phyloP scores from a whole-genome alignment of 495 filamentous ascomycete species.

The Penicillium ucsense region DNA sequence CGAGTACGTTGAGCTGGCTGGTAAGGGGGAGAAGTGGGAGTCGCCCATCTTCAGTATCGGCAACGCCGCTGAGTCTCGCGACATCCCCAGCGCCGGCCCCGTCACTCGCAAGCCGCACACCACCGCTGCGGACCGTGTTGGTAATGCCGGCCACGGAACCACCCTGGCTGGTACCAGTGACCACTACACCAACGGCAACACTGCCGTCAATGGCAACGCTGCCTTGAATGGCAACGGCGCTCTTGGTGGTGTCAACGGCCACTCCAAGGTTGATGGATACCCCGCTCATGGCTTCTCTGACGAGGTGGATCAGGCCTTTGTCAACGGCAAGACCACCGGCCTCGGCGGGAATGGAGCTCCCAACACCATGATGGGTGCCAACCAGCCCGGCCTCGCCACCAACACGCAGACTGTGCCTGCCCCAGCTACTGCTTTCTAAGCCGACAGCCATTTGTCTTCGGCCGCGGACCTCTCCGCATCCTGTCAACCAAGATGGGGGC shows the following conservation, averaged over 20 bases:
- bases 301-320: conserved; percentile 46
- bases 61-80: conserved; percentile 56
- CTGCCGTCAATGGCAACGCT: too few species aligned
- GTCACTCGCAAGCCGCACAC: conserved; percentile 60
- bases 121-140: conserved; percentile 12
- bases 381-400: conserved; percentile 7
- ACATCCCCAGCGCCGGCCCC: conserved; percentile 54
- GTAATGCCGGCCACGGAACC: neutral
- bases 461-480: too few species aligned
- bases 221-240: neutral
- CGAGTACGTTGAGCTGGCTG: conserved; percentile 80
- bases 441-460: too few species aligned
- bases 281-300: conserved; percentile 40
- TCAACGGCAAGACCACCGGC: conserved; percentile 17
- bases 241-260: conserved; percentile 8
- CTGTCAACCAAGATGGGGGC: too few species aligned
- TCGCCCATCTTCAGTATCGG: conserved; percentile 90
- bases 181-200: too few species aligned
- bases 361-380: conserved; percentile 6
- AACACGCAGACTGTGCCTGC: conserved; percentile 4
- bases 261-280: conserved; percentile 11
- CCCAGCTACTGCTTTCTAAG: neutral
- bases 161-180: conserved; percentile 7
- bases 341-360: conserved; percentile 10
- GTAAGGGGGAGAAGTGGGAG: conserved; percentile 88